Percentiles rank a stretch among this genome's conserved stretches.
Evolutionary conservation across 495 filamentous ascomycete genomes (phyloP).

Genomic region (Aspergillus nidulans): DNA sequence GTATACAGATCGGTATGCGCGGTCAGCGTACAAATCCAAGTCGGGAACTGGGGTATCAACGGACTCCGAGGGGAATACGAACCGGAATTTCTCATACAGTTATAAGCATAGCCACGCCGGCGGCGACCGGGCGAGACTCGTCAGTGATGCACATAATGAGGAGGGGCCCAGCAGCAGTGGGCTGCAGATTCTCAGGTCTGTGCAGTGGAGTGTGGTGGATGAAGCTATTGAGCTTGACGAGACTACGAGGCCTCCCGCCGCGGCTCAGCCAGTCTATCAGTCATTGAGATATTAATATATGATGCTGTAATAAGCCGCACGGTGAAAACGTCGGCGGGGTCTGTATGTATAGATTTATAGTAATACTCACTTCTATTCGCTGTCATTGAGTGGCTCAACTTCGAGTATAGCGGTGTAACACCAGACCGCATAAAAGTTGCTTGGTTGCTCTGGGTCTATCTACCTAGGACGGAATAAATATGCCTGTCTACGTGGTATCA

Average conservation of each 20-base stretch:
- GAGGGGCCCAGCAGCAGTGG: background rate
- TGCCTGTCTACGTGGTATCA: too few relatives aligned
- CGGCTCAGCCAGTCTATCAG: too few relatives aligned
- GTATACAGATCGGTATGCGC: constrained; percentile 19
- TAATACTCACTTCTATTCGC: too few relatives aligned
- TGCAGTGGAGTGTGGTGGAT: background rate
- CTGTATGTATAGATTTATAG: too few relatives aligned
- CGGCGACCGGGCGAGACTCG: background rate
- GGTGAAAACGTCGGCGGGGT: too few relatives aligned
- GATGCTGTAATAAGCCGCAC: too few relatives aligned
- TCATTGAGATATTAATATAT: too few relatives aligned
- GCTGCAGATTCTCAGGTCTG: background rate
- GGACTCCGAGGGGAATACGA: background rate
- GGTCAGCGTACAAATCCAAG: background rate
- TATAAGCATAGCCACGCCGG: background rate
- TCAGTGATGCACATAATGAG: background rate
- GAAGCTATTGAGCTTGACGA: background rate
- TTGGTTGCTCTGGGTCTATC: too few relatives aligned
- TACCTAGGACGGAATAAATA: too few relatives aligned
- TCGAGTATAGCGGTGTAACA: too few relatives aligned
- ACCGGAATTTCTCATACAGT: background rate
- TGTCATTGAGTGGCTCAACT: too few relatives aligned
- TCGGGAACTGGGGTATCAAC: background rate
- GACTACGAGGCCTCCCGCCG: constrained; percentile 9
- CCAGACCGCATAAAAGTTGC: too few relatives aligned